Evolutionary conservation across 768 basidiomycete species (phyloP).

Genomic region (Pleurotus citrinopileatus): DNA sequence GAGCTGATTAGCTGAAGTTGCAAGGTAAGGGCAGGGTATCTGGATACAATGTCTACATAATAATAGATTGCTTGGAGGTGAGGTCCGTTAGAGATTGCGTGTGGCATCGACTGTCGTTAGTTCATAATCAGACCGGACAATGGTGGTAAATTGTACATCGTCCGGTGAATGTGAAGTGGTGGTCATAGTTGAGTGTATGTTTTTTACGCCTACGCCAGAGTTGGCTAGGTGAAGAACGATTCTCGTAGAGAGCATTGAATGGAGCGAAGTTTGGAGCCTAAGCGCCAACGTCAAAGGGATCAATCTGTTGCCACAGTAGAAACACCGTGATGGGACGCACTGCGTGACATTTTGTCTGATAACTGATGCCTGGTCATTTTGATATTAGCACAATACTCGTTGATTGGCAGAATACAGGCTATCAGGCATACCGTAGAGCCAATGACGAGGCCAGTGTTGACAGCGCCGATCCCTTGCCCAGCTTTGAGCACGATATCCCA

Average conservation of each 20-base stretch:
- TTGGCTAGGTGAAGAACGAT: conserved; percentile 4
- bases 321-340: neutral
- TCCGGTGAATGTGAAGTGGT: neutral
- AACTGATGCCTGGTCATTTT: neutral
- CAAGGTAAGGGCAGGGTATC: too few species aligned
- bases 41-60: too few species aligned
- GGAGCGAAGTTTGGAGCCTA: conserved; percentile 4
- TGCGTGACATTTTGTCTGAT: conserved; percentile 3
- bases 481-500: neutral
- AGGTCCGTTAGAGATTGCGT: too few species aligned
- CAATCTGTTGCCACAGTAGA: neutral
- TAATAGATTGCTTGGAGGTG: too few species aligned
- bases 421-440: neutral
- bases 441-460: conserved; percentile 4
- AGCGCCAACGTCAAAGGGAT: neutral
- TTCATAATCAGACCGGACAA: conserved; percentile 3
- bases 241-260: conserved; percentile 5
- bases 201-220: conserved; percentile 3
- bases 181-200: neutral
- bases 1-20: too few species aligned
- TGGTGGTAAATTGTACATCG: neutral
- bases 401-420: neutral
- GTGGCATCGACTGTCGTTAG: neutral
- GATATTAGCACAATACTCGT: too few species aligned
- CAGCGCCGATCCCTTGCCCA: neutral